phyloP scores from a whole-genome alignment of 2,329 filamentous ascomycete species.

The Bipolaris bicolor region DNA sequence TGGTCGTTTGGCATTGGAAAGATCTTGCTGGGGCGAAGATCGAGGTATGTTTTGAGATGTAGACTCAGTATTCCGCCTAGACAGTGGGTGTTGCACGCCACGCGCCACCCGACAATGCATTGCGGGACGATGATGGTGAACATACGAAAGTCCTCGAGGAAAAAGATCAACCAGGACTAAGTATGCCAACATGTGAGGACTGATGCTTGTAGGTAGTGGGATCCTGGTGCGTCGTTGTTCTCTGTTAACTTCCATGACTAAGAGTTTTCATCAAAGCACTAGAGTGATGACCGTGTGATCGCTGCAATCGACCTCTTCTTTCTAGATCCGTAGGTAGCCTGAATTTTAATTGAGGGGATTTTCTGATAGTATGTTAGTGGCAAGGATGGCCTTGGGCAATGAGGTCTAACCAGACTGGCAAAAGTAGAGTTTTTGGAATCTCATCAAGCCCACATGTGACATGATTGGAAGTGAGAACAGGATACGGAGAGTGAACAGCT shows the following conservation, averaged over 20 bases:
- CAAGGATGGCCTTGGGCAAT: constrained; percentile 39
- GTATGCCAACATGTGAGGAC: not conserved
- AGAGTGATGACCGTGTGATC: constrained; percentile 11
- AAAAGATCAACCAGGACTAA: constrained; percentile 7
- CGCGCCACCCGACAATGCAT: constrained; percentile 51
- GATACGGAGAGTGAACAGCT: constrained; percentile 55
- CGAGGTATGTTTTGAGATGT: constrained; percentile 32
- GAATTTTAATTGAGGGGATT: constrained; percentile 44
- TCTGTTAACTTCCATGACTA: not conserved
- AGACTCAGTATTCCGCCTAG: constrained; percentile 39
- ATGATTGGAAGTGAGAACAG: constrained; percentile 55
- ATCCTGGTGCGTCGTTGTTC: constrained; percentile 19
- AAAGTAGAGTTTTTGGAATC: constrained; percentile 54
- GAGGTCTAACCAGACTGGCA: constrained; percentile 48
- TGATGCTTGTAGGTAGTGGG: constrained; percentile 27
- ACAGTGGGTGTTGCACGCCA: too few species aligned
- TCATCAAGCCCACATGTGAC: constrained; percentile 56
- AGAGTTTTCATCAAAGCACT: constrained; percentile 2
- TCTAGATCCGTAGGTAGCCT: not conserved
- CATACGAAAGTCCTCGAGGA: constrained; percentile 27
- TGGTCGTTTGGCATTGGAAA: constrained; percentile 57
- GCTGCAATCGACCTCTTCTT: constrained; percentile 8
- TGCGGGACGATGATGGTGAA: constrained; percentile 7
- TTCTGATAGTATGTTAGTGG: constrained; percentile 38
- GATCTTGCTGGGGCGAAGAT: constrained; percentile 53